These are phyloP conservation scores for Neopestalotiopsis sp. DNA, from an alignment of 2,329 filamentous ascomycete genomes.

Conservation along the genomic window DNA sequence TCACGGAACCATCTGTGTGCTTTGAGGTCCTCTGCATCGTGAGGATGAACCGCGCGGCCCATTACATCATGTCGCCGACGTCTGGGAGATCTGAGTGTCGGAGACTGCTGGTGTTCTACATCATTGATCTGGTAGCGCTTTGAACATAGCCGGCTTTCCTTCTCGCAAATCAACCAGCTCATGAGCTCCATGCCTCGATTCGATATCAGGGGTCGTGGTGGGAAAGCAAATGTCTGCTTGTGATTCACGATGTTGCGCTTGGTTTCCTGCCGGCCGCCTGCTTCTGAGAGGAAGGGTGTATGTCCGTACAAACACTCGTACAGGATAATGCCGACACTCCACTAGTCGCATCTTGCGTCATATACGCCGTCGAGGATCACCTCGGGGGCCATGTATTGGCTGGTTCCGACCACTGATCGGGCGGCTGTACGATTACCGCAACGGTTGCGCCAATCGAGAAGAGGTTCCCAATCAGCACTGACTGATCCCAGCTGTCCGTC, in stretches of 20 bases:
- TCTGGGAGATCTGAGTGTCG: constrained; percentile 29
- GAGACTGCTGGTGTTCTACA: constrained; percentile 24
- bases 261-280: constrained; percentile 74
- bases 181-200: constrained; percentile 80
- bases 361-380: constrained; percentile 83
- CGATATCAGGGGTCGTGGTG: constrained; percentile 68
- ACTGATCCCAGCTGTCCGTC: constrained; percentile 44
- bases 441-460: constrained; percentile 74
- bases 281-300: constrained; percentile 86
- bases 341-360: constrained; percentile 95
- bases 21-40: constrained; percentile 91
- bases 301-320: constrained; percentile 94
- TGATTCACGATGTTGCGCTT: constrained; percentile 86
- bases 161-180: constrained; percentile 72
- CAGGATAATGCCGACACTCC: constrained; percentile 93
- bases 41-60: constrained; percentile 73
- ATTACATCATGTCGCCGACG: constrained; percentile 38
- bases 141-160: constrained; percentile 77
- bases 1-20: constrained; percentile 83
- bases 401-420: constrained; percentile 89
- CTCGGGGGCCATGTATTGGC: constrained; percentile 98
- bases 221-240: constrained; percentile 72
- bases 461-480: constrained; percentile 45
- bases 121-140: constrained; percentile 76
- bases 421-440: constrained; percentile 75